A percentile compares a stretch with the other conserved stretches of the same genome.
Conservation (phyloP, 441 rosid genomes). For the Adansonia grandidieri region DNA sequence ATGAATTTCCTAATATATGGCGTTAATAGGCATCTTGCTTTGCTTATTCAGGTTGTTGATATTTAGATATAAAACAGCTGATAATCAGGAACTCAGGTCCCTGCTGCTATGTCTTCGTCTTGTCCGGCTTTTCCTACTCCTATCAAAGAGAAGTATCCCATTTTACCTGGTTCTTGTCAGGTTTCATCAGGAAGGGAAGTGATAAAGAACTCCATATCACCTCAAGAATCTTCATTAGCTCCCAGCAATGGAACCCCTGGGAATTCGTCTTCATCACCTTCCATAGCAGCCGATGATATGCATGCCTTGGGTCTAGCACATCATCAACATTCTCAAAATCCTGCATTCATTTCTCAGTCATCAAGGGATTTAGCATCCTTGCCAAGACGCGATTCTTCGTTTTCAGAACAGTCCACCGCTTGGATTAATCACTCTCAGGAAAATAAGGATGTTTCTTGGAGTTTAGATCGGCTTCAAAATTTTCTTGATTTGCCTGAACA, state of each 20-base stretch:
- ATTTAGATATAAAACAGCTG: slow-evolving; percentile 24
- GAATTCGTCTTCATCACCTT: slow-evolving; percentile 40
- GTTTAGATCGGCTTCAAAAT: slow-evolving; percentile 50
- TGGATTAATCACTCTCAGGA: slow-evolving; percentile 43
- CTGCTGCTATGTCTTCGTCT: slow-evolving; percentile 49
- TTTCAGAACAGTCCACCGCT: slow-evolving; percentile 36
- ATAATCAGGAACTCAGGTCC: slow-evolving; percentile 24
- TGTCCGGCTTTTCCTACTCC: slow-evolving; percentile 45
- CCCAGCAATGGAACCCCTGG: slow-evolving; percentile 42
- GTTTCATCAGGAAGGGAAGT: slow-evolving; percentile 53
- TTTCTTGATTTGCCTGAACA: slow-evolving; percentile 59
- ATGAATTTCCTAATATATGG: slow-evolving; percentile 30
- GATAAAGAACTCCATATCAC: slow-evolving; percentile 42
- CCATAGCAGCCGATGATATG: slow-evolving; percentile 41
- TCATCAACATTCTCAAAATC: slow-evolving; percentile 43
- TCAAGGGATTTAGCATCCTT: slow-evolving; percentile 39
- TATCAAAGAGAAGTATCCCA: slow-evolving; percentile 43
- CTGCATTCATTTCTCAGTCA: slow-evolving; percentile 51
- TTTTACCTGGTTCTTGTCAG: slow-evolving; percentile 48
- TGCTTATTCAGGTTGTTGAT: slow-evolving; percentile 28
- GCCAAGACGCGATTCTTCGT: slow-evolving; percentile 35
- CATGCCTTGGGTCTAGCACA: slow-evolving; percentile 44
- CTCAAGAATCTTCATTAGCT: slow-evolving; percentile 47
- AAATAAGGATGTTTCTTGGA: slow-evolving; percentile 57
- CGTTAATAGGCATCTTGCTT: slow-evolving; percentile 22